Evolutionary conservation across 768 basidiomycete species (phyloP).

Genomic region (Pulveroboletus ravenelii): DNA sequence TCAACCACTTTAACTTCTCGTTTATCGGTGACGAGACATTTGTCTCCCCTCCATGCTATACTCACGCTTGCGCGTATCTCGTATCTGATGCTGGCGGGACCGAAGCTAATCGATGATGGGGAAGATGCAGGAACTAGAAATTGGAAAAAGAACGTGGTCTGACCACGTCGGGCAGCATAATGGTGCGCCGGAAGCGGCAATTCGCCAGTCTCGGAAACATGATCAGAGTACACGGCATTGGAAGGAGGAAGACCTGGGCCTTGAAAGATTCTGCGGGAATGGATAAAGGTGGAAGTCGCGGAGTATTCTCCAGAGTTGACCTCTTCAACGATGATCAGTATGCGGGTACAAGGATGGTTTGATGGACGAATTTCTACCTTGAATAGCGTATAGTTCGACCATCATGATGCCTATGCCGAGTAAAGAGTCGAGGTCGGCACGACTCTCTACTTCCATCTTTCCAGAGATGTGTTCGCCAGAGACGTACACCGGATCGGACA

Average conservation of each 20-base stretch:
- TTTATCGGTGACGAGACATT: conserved; percentile 58
- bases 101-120: conserved; percentile 70
- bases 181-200: conserved; percentile 60
- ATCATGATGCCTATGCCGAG: conserved; percentile 72
- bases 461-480: conserved; percentile 66
- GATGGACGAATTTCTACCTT: conserved; percentile 41
- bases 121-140: conserved; percentile 64
- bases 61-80: conserved; percentile 69
- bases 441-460: conserved; percentile 77
- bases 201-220: conserved; percentile 46
- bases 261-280: conserved; percentile 68
- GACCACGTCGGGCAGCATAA: conserved; percentile 68
- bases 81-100: conserved; percentile 63
- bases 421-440: conserved; percentile 56
- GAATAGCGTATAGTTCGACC: conserved; percentile 70
- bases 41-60: conserved; percentile 74
- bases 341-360: neutral
- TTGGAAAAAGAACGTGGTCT: conserved; percentile 77
- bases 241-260: conserved; percentile 79
- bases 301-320: conserved; percentile 74
- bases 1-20: conserved; percentile 64
- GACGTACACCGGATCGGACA: conserved; percentile 57
- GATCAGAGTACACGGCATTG: conserved; percentile 68
- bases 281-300: conserved; percentile 73
- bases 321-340: conserved; percentile 40